Percentiles rank a stretch among this genome's conserved stretches.
Evolutionary conservation across 139 green algal genomes (phyloP).

Genomic region (Haematococcus sp.): DNA sequence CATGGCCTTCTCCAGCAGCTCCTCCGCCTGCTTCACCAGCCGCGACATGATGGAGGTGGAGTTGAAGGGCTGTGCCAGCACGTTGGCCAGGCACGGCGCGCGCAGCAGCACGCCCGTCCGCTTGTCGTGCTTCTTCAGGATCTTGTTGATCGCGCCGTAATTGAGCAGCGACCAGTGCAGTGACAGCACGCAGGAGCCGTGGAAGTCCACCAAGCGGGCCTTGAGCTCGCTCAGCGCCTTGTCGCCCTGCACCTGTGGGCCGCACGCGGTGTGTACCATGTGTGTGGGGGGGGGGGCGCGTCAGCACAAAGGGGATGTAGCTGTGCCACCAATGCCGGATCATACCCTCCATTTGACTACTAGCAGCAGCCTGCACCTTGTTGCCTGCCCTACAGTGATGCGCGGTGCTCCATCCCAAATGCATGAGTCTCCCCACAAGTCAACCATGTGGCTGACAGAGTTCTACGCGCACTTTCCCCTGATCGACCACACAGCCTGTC

Average conservation of each 20-base stretch:
- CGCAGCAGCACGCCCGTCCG: conserved; percentile 60
- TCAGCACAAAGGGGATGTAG: background rate
- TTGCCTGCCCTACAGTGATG: too few relatives aligned
- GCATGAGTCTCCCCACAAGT: background rate
- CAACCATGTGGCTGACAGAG: background rate
- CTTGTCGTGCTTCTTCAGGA: conserved; percentile 89
- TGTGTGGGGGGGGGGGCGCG: background rate
- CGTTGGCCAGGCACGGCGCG: conserved; percentile 58
- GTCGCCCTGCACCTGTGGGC: background rate
- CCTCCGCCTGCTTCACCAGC: conserved; percentile 60
- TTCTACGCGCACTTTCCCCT: background rate
- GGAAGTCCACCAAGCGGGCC: conserved; percentile 19
- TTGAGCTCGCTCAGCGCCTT: background rate
- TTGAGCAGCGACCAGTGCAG: conserved; percentile 81
- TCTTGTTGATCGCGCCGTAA: conserved; percentile 80
- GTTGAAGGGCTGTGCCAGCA: conserved; percentile 71
- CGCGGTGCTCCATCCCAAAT: too few relatives aligned
- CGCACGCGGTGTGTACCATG: background rate
- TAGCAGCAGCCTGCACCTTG: too few relatives aligned
- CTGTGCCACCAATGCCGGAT: background rate
- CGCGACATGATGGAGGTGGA: conserved; percentile 60
- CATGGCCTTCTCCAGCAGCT: conserved; percentile 38
- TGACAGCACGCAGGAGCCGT: conserved; percentile 55
- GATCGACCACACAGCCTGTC: background rate
- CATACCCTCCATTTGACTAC: background rate